Percentiles rank a stretch among this genome's conserved stretches.
phyloP scores from a whole-genome alignment of 768 basidiomycete genomes.

The Trametes coccinea region DNA sequence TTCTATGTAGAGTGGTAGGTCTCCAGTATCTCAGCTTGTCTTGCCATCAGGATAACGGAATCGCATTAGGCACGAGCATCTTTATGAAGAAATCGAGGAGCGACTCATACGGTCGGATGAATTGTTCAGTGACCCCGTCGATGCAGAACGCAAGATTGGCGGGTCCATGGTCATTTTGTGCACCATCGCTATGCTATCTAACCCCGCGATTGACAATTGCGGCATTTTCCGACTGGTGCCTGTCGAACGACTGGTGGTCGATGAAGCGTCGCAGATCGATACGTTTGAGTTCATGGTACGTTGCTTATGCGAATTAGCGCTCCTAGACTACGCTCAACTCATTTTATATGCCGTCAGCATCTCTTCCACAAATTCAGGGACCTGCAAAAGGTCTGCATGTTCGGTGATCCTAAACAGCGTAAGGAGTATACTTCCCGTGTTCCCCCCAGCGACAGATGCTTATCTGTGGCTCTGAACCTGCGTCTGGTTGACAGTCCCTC shows the following conservation, averaged over 20 bases:
- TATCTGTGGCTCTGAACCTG: too few relatives aligned
- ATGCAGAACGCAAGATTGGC: conserved; percentile 32
- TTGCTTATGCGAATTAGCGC: not conserved
- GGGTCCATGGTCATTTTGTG: conserved; percentile 42
- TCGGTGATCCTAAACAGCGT: conserved; percentile 56
- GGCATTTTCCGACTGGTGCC: conserved; percentile 41
- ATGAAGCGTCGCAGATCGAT: conserved; percentile 56
- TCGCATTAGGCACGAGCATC: conserved; percentile 48
- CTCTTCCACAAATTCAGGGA: conserved; percentile 43
- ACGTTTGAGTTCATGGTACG: conserved; percentile 49
- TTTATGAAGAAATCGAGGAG: conserved; percentile 35
- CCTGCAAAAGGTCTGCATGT: conserved; percentile 49
- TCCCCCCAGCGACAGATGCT: too few relatives aligned
- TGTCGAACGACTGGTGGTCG: conserved; percentile 50
- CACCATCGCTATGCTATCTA: conserved; percentile 53
- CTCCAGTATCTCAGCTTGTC: too few relatives aligned
- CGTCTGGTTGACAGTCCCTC: conserved; percentile 43
- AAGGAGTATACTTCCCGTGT: conserved; percentile 16
- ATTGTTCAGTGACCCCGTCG: conserved; percentile 32
- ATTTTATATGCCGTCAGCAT: conserved; percentile 32
- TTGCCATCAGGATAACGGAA: not conserved
- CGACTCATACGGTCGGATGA: conserved; percentile 45
- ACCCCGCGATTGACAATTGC: conserved; percentile 38
- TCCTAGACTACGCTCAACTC: not conserved
- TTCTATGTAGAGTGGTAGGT: conserved; percentile 34